Percentiles rank a stretch among this genome's conserved stretches.
These are phyloP conservation scores for Juglanconis sp. DNA, from an alignment of 2,329 filamentous ascomycete species.

Conservation along the genomic window DNA sequence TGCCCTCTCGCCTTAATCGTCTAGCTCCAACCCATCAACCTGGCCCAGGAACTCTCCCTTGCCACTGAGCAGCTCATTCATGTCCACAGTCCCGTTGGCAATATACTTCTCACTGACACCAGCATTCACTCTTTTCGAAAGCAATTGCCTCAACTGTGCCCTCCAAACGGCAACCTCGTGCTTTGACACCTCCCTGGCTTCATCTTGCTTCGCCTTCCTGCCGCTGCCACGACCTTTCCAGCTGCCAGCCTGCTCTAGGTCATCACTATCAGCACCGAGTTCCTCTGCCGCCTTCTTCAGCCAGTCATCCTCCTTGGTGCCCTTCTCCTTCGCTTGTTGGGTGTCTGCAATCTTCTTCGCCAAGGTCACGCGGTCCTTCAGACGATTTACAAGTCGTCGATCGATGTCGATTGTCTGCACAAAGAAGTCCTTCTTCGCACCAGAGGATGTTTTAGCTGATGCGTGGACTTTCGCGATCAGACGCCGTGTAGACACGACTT, in stretches of 20 bases:
- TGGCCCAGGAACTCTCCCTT: constrained; percentile 65
- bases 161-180: constrained; percentile 67
- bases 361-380: constrained; percentile 74
- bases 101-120: constrained; percentile 87
- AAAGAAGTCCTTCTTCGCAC: constrained; percentile 54
- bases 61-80: constrained; percentile 66
- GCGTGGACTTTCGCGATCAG: constrained; percentile 87
- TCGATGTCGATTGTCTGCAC: constrained; percentile 83
- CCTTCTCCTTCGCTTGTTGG: constrained; percentile 81
- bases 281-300: constrained; percentile 83
- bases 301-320: constrained; percentile 79
- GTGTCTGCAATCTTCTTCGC: constrained; percentile 87
- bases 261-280: constrained; percentile 85
- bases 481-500: constrained; percentile 78
- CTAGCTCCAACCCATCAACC: constrained; percentile 40
- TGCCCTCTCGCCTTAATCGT: constrained; percentile 15
- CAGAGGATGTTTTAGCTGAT: constrained; percentile 37
- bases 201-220: constrained; percentile 70
- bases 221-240: constrained; percentile 69
- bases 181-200: constrained; percentile 66
- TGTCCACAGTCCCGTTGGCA: constrained; percentile 78
- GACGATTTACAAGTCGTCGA: constrained; percentile 68
- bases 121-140: constrained; percentile 74
- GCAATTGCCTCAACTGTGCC: constrained; percentile 67
- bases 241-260: constrained; percentile 65